A percentile compares a stretch with the other conserved stretches of the same genome.
Evolutionary conservation across 805 yeast genomes (phyloP).

Genomic region (Candida berthetii): DNA sequence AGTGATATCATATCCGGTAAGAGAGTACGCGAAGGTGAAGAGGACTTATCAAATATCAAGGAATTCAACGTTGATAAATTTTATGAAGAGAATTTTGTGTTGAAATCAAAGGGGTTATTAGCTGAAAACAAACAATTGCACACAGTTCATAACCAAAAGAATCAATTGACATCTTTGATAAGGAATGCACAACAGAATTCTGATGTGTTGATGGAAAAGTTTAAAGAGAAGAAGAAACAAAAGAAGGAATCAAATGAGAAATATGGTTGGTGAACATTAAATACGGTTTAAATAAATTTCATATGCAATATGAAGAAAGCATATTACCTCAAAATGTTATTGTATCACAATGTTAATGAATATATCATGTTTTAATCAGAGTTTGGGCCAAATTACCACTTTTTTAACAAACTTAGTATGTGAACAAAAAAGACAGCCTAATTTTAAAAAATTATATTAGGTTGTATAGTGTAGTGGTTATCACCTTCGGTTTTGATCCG

Average conservation of each 20-base stretch:
- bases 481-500: constrained; percentile 59
- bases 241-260: constrained; percentile 16
- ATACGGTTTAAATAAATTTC: too few species aligned
- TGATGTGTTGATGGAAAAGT: constrained; percentile 16
- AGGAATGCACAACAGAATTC: constrained; percentile 19
- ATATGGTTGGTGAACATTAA: constrained; percentile 19
- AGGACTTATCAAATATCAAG: constrained; percentile 4
- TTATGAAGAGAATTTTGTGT: constrained; percentile 15
- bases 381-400: too few species aligned
- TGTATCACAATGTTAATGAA: too few species aligned
- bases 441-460: too few species aligned
- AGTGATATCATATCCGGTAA: too few species aligned
- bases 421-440: too few species aligned
- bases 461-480: constrained; percentile 48
- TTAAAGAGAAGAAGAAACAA: constrained; percentile 14
- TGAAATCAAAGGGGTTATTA: constrained; percentile 15
- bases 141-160: constrained; percentile 14
- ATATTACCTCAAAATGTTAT: too few species aligned
- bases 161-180: constrained; percentile 19
- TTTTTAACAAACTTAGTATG: too few species aligned
- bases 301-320: too few species aligned
- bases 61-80: constrained; percentile 16
- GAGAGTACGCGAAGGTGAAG: too few species aligned
- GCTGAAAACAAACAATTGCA: constrained; percentile 16
- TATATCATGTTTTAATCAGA: too few species aligned